These are phyloP conservation scores for Pachyrhizus erosus DNA, from an alignment of 306 rosid genomes.

Conservation along the genomic window DNA sequence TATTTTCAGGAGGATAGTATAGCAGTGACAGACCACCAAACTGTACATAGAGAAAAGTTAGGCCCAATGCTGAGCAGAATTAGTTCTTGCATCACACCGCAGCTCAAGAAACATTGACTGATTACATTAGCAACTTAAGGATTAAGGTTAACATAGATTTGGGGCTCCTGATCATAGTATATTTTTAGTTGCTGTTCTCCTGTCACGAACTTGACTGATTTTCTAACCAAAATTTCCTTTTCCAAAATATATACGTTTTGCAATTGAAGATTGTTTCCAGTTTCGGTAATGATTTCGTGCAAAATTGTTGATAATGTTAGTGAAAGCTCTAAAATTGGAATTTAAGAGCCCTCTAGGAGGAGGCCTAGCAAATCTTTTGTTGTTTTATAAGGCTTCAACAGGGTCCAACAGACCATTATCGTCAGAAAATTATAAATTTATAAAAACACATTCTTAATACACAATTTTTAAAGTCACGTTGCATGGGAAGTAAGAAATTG, in stretches of 20 bases:
- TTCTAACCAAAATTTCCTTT: not conserved
- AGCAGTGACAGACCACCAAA: not conserved
- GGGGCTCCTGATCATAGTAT: not conserved
- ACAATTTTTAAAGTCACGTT: too few relatives aligned
- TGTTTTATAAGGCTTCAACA: not conserved
- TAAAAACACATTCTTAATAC: too few relatives aligned
- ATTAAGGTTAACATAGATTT: not conserved
- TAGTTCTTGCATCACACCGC: not conserved
- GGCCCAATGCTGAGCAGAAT: not conserved
- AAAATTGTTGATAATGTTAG: not conserved
- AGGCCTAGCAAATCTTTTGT: not conserved
- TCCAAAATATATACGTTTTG: not conserved
- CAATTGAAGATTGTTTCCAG: not conserved
- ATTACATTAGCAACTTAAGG: constrained; percentile 10
- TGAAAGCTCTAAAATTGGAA: not conserved
- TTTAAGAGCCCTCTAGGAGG: constrained; percentile 1
- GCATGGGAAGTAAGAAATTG: too few relatives aligned
- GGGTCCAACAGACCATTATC: not conserved
- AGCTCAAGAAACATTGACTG: constrained; percentile 15
- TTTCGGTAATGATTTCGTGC: not conserved
- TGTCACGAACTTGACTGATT: constrained; percentile 11
- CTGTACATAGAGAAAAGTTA: constrained; percentile 14
- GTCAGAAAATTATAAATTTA: not conserved
- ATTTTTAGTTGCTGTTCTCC: not conserved
- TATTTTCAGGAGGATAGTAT: constrained; percentile 14